Conservation (phyloP, 805 yeast genomes). For the Starmerella kuoi region DNA sequence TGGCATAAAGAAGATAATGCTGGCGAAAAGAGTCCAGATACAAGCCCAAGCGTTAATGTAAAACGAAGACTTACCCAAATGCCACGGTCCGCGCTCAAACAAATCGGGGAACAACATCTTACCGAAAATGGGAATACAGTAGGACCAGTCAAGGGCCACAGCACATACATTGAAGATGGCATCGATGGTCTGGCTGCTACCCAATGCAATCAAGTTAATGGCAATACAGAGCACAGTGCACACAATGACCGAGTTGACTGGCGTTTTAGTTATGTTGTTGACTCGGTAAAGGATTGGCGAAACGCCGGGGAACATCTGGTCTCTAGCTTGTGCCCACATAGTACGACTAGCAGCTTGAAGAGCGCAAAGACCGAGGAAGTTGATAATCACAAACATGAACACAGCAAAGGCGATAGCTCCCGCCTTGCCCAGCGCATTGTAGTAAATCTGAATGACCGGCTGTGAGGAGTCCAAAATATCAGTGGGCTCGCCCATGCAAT, state of each 20-base stretch:
- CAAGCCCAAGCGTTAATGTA: constrained; percentile 16
- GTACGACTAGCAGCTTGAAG: constrained; percentile 56
- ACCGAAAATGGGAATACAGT: constrained; percentile 49
- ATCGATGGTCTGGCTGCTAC: constrained; percentile 45
- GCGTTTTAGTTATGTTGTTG: constrained; percentile 43
- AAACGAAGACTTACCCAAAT: constrained; percentile 38
- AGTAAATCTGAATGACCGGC: constrained; percentile 54
- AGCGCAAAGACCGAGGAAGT: constrained; percentile 51
- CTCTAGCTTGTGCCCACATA: constrained; percentile 66
- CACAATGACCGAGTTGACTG: constrained; percentile 47
- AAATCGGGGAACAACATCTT: constrained; percentile 45
- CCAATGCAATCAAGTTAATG: constrained; percentile 48
- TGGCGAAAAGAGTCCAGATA: constrained; percentile 21
- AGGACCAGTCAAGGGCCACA: constrained; percentile 55
- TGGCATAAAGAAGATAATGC: constrained; percentile 23
- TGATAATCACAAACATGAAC: constrained; percentile 47
- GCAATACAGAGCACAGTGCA: constrained; percentile 40
- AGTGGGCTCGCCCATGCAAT: constrained; percentile 25
- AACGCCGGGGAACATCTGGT: constrained; percentile 48
- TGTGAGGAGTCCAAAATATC: constrained; percentile 26
- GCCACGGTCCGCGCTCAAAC: constrained; percentile 56
- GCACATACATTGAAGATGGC: constrained; percentile 67
- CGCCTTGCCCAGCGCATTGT: constrained; percentile 48
- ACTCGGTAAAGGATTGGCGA: constrained; percentile 33
- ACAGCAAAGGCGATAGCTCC: constrained; percentile 56